These are phyloP conservation scores for Xylaria flabelliformis DNA, from an alignment of 495 filamentous ascomycete genomes.

Conservation along the genomic window DNA sequence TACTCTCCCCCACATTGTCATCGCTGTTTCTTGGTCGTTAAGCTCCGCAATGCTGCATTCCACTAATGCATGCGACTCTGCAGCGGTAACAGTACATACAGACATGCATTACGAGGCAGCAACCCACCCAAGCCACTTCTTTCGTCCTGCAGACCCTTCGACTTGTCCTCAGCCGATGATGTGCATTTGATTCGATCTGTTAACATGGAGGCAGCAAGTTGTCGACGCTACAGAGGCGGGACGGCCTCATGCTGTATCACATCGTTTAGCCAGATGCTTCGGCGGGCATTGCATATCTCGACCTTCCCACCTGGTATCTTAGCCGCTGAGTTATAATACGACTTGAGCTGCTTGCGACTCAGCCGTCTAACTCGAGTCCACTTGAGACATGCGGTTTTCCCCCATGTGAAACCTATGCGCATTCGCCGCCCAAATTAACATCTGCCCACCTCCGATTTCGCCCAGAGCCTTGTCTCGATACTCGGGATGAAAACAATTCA, in stretches of 20 bases:
- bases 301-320: constrained; percentile 14
- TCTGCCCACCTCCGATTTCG: constrained; percentile 17
- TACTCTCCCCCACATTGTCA: background rate
- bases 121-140: background rate
- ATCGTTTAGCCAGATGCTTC: background rate
- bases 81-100: no score
- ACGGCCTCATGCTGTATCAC: background rate
- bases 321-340: background rate
- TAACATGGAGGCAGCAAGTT: background rate
- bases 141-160: background rate
- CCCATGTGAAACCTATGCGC: background rate
- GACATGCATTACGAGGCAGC: background rate
- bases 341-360: background rate
- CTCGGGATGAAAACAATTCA: background rate
- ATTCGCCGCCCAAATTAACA: background rate
- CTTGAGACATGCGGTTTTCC: background rate
- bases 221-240: background rate
- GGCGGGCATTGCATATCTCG: background rate
- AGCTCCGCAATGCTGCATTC: constrained; percentile 5
- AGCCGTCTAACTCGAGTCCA: background rate
- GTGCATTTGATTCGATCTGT: constrained; percentile 17
- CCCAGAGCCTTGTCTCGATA: background rate
- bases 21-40: background rate
- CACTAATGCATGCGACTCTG: constrained; percentile 15
- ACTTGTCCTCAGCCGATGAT: constrained; percentile 15